phyloP scores from a whole-genome alignment of 2,329 filamentous ascomycete species.

The Epichloe glyceriae region DNA sequence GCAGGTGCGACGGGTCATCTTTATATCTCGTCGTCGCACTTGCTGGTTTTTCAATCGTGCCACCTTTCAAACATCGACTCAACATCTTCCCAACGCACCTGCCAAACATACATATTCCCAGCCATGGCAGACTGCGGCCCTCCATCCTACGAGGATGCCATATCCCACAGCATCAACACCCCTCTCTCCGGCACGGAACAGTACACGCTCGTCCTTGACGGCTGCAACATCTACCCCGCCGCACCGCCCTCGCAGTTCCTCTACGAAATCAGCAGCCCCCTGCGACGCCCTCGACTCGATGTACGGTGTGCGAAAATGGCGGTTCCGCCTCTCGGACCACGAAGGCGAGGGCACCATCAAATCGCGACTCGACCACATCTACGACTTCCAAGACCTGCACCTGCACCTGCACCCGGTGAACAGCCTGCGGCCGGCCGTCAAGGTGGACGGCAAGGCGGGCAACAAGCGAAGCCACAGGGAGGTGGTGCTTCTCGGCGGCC shows the following conservation, averaged over 20 bases:
- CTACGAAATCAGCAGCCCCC: conserved; percentile 15
- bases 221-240: conserved; percentile 10
- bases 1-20: neutral
- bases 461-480: conserved; percentile 11
- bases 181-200: neutral
- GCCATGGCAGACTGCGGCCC: neutral
- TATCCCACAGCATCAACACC: neutral
- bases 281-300: conserved; percentile 8
- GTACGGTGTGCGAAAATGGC: conserved; percentile 16
- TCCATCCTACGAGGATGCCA: conserved; percentile 2
- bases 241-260: conserved; percentile 10
- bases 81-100: neutral
- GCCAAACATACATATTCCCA: neutral
- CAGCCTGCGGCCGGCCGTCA: conserved; percentile 7
- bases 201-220: conserved; percentile 12
- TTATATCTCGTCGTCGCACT: neutral
- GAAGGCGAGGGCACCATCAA: conserved; percentile 8
- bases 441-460: conserved; percentile 11
- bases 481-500: conserved; percentile 9
- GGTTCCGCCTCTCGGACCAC: conserved; percentile 10
- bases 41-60: too few relatives aligned
- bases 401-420: neutral
- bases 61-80: too few relatives aligned
- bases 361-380: conserved; percentile 16
- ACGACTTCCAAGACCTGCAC: conserved; percentile 12